Base-by-base conservation (phyloP, 352 stramenopile species). In the Phytopythium litorale region DNA sequence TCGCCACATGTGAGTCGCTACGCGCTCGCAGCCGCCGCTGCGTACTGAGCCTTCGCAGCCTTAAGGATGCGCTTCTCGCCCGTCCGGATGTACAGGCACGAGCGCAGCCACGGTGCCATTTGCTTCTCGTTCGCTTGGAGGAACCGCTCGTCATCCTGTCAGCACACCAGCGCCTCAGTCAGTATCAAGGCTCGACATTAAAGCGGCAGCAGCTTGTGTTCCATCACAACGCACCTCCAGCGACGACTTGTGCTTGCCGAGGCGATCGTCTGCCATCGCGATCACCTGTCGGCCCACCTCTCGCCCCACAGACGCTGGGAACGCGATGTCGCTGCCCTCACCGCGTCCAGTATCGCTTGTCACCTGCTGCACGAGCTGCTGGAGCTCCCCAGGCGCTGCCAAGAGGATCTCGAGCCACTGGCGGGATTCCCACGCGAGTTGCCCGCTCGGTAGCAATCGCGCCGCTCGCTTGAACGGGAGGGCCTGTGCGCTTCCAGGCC, bases 41-140 rank as follows among this genome's bases (percentile, higher is more conserved):
- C 33, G 55, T 73, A 67, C 60, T 65, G 70, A 8, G 59, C 60
- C 33, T 46, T 56, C 58, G 62, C 71, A 7, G 38, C 42, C 9
- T 60, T 45, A 11, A 78, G 62, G n/a, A 65, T 72, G 30, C 71
- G 63, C 50, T 93, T 93, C 65, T 93, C 80, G 40, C 76, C 71
- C 60, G 88, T 85, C 60, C 84, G 82, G 56, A 91, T 65, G 52
- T 90, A 70, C 48, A 93, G 58, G 38, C 80, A 89, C 21, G 77
- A 84, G 33, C 73, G 75, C 43, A 90, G 70, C 84, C 80, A 93
- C 19, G 67, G 55, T 12, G 81, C 80, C 65, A 93, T 72, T 62
- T 87, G 71, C 40, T 60, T 43, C 1, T 79, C 61, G 12, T 89
- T 75, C 9, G 53, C 62, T 13, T 23, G 52, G 16, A 91, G 58